These are phyloP conservation scores for Ephemerocybe angulata DNA, from an alignment of 768 basidiomycete genomes.

Conservation along the genomic window DNA sequence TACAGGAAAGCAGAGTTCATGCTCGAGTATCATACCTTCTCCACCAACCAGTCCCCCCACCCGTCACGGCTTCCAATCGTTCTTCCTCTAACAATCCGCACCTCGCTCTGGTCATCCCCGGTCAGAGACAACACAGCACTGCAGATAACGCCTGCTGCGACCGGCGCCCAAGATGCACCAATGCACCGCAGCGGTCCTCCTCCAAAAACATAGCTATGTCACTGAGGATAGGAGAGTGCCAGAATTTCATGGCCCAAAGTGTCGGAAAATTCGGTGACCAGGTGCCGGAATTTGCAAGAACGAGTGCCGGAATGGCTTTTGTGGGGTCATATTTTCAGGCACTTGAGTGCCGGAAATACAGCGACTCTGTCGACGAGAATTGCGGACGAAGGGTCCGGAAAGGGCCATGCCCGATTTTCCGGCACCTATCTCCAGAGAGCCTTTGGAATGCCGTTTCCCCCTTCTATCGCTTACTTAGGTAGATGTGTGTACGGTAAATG, in stretches of 20 bases:
- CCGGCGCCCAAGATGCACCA: constrained; percentile 47
- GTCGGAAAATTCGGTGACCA: too few relatives aligned
- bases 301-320: too few relatives aligned
- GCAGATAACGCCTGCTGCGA: constrained; percentile 46
- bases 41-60: constrained; percentile 45
- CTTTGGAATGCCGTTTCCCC: too few relatives aligned
- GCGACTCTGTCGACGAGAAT: too few relatives aligned
- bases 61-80: constrained; percentile 35
- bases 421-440: too few relatives aligned
- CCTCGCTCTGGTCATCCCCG: constrained; percentile 26
- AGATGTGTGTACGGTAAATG: too few relatives aligned
- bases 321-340: neutral
- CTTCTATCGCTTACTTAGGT: too few relatives aligned
- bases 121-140: constrained; percentile 36
- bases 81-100: constrained; percentile 23
- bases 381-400: too few relatives aligned
- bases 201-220: constrained; percentile 46
- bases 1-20: neutral
- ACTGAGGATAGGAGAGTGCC: too few relatives aligned
- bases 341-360: neutral
- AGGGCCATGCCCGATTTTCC: too few relatives aligned
- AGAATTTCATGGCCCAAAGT: too few relatives aligned
- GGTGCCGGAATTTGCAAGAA: too few relatives aligned
- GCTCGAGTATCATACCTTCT: neutral
- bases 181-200: constrained; percentile 44